Percentiles rank a stretch among this genome's conserved stretches.
These are phyloP conservation scores for Rhododendron henanense DNA, from an alignment of 148 eudicot genomes.

Conservation along the genomic window DNA sequence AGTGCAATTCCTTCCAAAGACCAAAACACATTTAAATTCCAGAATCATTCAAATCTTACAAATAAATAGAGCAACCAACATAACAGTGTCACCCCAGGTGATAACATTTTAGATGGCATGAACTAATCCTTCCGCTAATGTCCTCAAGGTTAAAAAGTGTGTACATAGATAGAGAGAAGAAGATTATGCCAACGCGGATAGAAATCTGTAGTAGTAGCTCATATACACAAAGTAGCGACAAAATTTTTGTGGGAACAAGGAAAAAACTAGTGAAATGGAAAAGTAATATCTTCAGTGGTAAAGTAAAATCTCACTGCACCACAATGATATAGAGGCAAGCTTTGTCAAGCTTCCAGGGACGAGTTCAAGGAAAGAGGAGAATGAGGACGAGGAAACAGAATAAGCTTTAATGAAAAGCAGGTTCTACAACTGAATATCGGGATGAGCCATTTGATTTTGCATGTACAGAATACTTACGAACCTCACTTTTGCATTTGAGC, in stretches of 20 bases:
- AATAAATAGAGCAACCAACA: background rate
- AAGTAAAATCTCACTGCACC: background rate
- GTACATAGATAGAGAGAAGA: background rate
- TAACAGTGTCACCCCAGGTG: background rate
- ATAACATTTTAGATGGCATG: background rate
- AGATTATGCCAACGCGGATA: no score
- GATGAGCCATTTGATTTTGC: background rate
- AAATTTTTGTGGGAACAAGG: background rate
- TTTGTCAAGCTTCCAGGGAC: background rate
- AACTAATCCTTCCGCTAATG: background rate
- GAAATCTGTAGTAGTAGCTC: background rate
- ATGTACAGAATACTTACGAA: constrained; percentile 28
- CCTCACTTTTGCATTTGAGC: constrained; percentile 94
- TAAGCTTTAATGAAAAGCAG: background rate
- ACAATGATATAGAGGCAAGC: background rate
- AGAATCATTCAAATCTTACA: background rate
- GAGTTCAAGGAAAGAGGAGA: background rate
- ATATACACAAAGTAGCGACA: background rate
- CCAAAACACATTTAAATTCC: background rate
- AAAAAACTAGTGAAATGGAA: background rate
- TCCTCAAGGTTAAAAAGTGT: background rate
- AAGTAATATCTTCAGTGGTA: background rate
- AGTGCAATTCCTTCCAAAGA: background rate
- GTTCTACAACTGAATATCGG: background rate
- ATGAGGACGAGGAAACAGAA: background rate